phyloP scores from a whole-genome alignment of 768 basidiomycete genomes.

The Amanita fuliginea region DNA sequence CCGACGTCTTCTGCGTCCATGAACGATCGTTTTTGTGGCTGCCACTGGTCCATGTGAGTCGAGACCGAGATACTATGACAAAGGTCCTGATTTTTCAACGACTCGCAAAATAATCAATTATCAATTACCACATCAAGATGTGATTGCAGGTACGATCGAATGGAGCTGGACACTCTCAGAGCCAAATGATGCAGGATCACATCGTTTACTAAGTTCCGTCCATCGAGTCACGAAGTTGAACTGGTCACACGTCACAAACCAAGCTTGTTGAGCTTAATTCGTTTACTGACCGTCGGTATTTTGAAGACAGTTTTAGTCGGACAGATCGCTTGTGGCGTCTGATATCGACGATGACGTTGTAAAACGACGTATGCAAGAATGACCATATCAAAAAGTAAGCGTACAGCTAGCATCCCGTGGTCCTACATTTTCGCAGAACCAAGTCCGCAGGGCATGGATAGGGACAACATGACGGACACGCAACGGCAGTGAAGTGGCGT shows the following conservation, averaged over 20 bases:
- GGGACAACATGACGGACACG: conserved; percentile 3
- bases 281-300: background rate
- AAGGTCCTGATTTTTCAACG: background rate
- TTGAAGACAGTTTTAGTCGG: background rate
- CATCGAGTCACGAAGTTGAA: background rate
- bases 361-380: background rate
- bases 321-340: background rate
- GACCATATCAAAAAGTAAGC: background rate
- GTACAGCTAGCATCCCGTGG: background rate
- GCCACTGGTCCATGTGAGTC: background rate
- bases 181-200: conserved; percentile 2
- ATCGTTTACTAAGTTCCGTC: background rate
- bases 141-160: conserved; percentile 3
- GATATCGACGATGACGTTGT: background rate
- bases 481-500: conserved; percentile 7
- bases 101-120: background rate
- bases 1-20: background rate
- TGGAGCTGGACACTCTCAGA: background rate
- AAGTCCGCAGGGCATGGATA: background rate
- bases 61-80: background rate
- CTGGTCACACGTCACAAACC: background rate
- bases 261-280: background rate
- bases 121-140: background rate
- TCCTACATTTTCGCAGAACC: background rate
- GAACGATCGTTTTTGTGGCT: background rate